Evolutionary conservation across 306 rosid genomes (phyloP).

Genomic region (Ammopiptanthus mongolicus): DNA sequence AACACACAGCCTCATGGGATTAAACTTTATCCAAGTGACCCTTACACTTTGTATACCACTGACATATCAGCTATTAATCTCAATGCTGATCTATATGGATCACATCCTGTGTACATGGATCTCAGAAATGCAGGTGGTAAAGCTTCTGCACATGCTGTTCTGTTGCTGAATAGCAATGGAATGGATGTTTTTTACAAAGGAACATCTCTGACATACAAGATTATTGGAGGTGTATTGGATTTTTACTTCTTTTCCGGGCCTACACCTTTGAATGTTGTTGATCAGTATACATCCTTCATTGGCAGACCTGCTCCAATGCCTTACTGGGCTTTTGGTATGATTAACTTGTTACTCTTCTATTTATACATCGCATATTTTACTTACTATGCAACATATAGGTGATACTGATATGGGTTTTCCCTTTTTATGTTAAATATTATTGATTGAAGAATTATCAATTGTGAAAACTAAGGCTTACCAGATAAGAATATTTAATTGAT

Average conservation of each 20-base stretch:
- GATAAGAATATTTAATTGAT: background rate
- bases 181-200: conserved; percentile 92
- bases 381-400: background rate
- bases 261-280: conserved; percentile 75
- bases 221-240: conserved; percentile 87
- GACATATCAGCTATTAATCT: conserved; percentile 82
- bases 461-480: background rate
- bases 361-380: background rate
- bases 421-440: background rate
- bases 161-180: conserved; percentile 89
- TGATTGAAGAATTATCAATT: background rate
- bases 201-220: conserved; percentile 68
- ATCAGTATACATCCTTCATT: conserved; percentile 80
- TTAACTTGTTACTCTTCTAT: background rate
- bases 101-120: conserved; percentile 92
- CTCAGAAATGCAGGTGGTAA: conserved; percentile 59
- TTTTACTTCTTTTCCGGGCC: conserved; percentile 93
- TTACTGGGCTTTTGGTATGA: conserved; percentile 91
- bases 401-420: background rate
- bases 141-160: conserved; percentile 72
- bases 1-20: conserved; percentile 92
- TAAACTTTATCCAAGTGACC: conserved; percentile 69
- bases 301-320: conserved; percentile 99
- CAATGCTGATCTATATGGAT: conserved; percentile 85
- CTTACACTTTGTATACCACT: conserved; percentile 76